Evolutionary conservation across 1,284 basidiomycete species (phyloP), one percentile per base, ranked within the genome.

Genomic region (Ceratorhiza oryzae-sativae): DNA sequence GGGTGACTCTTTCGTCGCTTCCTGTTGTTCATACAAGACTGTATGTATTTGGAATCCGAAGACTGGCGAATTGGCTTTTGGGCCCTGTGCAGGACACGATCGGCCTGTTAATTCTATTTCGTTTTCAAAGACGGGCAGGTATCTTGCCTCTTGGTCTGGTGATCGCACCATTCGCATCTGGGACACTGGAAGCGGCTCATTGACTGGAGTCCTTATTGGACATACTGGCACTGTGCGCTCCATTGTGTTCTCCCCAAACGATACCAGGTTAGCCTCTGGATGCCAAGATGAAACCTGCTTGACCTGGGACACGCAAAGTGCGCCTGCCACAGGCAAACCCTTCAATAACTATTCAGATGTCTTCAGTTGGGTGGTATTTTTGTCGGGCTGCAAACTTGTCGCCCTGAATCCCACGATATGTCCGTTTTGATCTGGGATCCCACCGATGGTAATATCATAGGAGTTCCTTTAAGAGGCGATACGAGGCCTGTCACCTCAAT

Each of bases 161-260:
- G 51, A 34, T 39, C n/a, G 46, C 27, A 53, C 72, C 1, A 42
- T 72, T 34, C 20, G 71, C 18, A n/a, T 73, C 27, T 71, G 71
- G 71, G 42, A 61, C 18, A n/a, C 42, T 10, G 9, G 20, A 6
- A 68, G 6, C 13, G 36, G 46, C 13, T 1, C 42, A 15, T 12
- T 23, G n/a, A 30, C 23, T 15, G 45, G 20, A 18, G 51, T 61
- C 8, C 27, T 67, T 0, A 20, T 6, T n/a, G 53, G 53, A 15
- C 71, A 72, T 39, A 58, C 30, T 1, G 18, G n/a, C n/a, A 9
- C 15, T 3, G 71, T 72, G 23, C 20, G 5, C 1, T 67, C 45
- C 1, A 25, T 67, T 39, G 42, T 42, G 1, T 72, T 72, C 53
- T 72, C 61, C 6, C 48, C 71, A 1, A 59, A 72, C 27, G 36